Percentiles rank a stretch among this genome's conserved stretches.
Conservation (phyloP, 2,329 filamentous ascomycete genomes). For the Fusarium pseudograminearum region DNA sequence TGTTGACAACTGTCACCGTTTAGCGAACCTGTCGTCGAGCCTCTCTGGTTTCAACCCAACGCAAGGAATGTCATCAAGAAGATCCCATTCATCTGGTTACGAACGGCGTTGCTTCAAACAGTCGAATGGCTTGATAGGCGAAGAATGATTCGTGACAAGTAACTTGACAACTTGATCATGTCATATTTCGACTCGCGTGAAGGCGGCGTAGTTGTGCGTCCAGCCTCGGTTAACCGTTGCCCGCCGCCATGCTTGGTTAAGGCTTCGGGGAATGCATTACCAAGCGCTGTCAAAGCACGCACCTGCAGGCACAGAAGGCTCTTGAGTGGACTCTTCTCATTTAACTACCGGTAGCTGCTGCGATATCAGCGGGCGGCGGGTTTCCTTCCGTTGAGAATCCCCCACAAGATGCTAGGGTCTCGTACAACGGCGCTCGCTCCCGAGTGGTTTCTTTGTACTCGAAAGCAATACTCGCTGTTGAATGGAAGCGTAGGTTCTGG, state of each 20-base stretch:
- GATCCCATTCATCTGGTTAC: not conserved
- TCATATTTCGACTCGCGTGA: slow-evolving; percentile 27
- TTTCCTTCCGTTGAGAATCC: slow-evolving; percentile 1
- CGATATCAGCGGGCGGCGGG: slow-evolving; percentile 1
- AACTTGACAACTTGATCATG: not conserved
- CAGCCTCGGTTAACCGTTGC: slow-evolving; percentile 6
- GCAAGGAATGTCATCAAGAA: not conserved
- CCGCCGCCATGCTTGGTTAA: not conserved
- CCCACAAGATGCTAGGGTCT: not conserved
- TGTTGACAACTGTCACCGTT: not conserved
- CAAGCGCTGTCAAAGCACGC: slow-evolving; percentile 38
- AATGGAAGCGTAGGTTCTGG: slow-evolving; percentile 2
- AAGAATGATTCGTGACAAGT: not conserved
- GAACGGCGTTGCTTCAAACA: not conserved
- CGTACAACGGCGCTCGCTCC: not conserved
- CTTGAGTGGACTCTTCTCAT: slow-evolving; percentile 14
- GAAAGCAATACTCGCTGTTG: not conserved
- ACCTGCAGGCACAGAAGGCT: slow-evolving; percentile 25
- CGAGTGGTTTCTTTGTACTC: not conserved
- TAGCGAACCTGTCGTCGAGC: not conserved
- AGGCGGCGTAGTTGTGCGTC: slow-evolving; percentile 1
- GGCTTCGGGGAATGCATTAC: slow-evolving; percentile 22
- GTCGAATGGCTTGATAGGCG: not conserved
- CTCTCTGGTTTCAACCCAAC: not conserved
- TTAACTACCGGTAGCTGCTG: slow-evolving; percentile 37